Evolutionary conservation across 805 yeast species (phyloP).

Genomic region (Pichia insulana): DNA sequence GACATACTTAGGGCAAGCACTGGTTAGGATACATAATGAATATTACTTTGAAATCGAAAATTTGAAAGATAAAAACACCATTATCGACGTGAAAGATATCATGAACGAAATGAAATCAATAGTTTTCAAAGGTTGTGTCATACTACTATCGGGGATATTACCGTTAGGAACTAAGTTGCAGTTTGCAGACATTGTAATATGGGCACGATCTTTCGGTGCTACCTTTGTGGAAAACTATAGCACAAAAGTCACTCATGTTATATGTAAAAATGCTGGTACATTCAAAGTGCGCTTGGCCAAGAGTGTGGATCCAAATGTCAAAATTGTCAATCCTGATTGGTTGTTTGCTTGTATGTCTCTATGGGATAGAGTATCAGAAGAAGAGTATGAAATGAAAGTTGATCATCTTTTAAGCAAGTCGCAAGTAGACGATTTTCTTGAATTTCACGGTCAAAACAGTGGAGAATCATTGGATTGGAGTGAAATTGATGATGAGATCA

Average conservation of each 20-base stretch:
- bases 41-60: slow-evolving; percentile 48
- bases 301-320: slow-evolving; percentile 47
- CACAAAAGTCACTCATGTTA: slow-evolving; percentile 76
- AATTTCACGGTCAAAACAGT: slow-evolving; percentile 28
- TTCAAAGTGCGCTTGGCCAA: slow-evolving; percentile 77
- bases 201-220: slow-evolving; percentile 93
- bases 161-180: slow-evolving; percentile 72
- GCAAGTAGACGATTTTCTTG: slow-evolving; percentile 37
- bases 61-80: slow-evolving; percentile 4
- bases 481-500: slow-evolving; percentile 50
- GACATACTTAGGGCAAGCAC: slow-evolving; percentile 48
- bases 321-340: slow-evolving; percentile 91
- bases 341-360: slow-evolving; percentile 71
- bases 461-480: slow-evolving; percentile 40
- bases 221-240: slow-evolving; percentile 62
- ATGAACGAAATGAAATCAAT: slow-evolving; percentile 65
- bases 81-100: slow-evolving; percentile 59
- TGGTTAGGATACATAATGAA: slow-evolving; percentile 54
- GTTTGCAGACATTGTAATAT: slow-evolving; percentile 77
- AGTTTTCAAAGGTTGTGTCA: slow-evolving; percentile 59
- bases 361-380: slow-evolving; percentile 67
- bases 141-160: slow-evolving; percentile 82
- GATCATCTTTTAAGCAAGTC: slow-evolving; percentile 37
- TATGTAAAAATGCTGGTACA: slow-evolving; percentile 74
- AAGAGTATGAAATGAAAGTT: slow-evolving; percentile 46